Evolutionary conservation across 164 flowering plant genomes (phyloP).

Genomic region (Amborella trichopoda): DNA sequence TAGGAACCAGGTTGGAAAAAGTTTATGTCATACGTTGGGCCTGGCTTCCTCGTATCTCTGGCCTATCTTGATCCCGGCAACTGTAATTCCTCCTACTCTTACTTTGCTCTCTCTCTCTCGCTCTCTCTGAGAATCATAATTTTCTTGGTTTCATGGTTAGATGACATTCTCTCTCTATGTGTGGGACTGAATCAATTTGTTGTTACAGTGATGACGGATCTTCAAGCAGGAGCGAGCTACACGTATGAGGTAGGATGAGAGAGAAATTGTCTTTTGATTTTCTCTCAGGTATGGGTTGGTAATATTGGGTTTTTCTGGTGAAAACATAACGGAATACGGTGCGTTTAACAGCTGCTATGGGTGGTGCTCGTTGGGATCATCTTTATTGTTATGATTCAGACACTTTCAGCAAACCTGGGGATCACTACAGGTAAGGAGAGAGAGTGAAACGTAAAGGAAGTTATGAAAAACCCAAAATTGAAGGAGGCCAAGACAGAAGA

Average conservation of each 20-base stretch:
- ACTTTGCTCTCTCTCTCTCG: neutral
- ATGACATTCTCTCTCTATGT: neutral
- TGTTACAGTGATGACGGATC: conserved; percentile 87
- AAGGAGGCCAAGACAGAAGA: too few relatives aligned
- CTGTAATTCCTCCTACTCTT: neutral
- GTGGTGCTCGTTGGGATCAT: conserved; percentile 64
- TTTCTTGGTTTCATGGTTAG: neutral
- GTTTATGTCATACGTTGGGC: neutral
- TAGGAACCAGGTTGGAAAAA: conserved; percentile 1
- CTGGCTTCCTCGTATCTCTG: neutral
- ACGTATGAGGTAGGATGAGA: conserved; percentile 38
- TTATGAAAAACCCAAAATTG: too few relatives aligned
- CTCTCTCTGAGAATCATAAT: neutral
- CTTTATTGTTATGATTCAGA: conserved; percentile 82
- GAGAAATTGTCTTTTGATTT: neutral
- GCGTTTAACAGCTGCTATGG: conserved; percentile 61
- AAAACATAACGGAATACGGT: neutral
- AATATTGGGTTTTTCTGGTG: neutral
- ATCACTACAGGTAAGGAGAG: conserved; percentile 82
- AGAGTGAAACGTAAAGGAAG: too few relatives aligned
- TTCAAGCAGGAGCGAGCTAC: conserved; percentile 74
- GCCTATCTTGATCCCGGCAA: conserved; percentile 1
- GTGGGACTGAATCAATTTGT: too few relatives aligned
- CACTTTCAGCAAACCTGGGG: conserved; percentile 87
- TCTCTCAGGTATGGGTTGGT: neutral